phyloP scores from a whole-genome alignment of 2,329 filamentous ascomycete genomes.

The Fusarium equiseti region DNA sequence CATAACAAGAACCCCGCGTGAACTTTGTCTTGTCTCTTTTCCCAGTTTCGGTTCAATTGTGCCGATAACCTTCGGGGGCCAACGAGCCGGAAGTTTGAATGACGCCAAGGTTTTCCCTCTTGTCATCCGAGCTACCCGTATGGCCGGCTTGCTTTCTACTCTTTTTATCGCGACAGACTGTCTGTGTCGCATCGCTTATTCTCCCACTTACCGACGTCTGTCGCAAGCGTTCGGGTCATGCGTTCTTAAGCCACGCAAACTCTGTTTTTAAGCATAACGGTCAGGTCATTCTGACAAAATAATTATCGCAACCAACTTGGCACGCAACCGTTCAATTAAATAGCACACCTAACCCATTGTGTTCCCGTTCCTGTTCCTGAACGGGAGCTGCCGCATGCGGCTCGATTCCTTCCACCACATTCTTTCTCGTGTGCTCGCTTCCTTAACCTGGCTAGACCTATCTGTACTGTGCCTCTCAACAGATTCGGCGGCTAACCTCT shows the following conservation, averaged over 20 bases:
- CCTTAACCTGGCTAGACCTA: not conserved
- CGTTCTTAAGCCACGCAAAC: not conserved
- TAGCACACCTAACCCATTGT: not conserved
- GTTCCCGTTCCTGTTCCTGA: not conserved
- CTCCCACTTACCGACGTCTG: not conserved
- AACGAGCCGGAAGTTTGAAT: not conserved
- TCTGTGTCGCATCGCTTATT: not conserved
- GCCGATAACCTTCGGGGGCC: not conserved
- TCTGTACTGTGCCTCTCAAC: not conserved
- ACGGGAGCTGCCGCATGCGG: constrained; percentile 7
- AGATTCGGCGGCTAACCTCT: not conserved
- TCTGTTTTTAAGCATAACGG: constrained; percentile 5
- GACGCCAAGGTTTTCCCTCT: not conserved
- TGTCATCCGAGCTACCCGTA: not conserved
- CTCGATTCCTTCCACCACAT: not conserved
- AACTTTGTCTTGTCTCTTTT: not conserved
- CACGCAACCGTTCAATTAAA: not conserved
- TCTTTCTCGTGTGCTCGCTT: not conserved
- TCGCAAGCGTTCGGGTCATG: not conserved
- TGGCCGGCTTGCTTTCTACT: not conserved
- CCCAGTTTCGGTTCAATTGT: not conserved
- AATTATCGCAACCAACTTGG: not conserved
- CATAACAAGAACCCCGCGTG: not conserved
- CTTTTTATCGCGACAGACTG: not conserved
- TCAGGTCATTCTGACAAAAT: not conserved